phyloP scores from a whole-genome alignment of 805 yeast species.

The Jamesozyma rosinii region DNA sequence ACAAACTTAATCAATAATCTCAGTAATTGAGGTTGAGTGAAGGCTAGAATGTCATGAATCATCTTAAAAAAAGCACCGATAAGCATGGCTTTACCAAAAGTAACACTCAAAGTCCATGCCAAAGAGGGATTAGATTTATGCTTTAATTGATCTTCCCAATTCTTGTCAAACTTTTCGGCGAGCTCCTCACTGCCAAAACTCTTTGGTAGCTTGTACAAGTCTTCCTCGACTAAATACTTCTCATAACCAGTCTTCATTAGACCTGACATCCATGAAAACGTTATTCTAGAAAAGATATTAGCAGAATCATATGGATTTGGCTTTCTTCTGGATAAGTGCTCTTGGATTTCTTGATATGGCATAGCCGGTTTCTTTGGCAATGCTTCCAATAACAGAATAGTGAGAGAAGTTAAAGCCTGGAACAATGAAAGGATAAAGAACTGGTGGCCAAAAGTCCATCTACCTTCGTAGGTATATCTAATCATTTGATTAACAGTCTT shows the following conservation, averaged over 20 bases:
- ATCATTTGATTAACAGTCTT: constrained; percentile 35
- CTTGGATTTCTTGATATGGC: constrained; percentile 36
- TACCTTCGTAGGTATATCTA: constrained; percentile 28
- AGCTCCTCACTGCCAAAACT: constrained; percentile 49
- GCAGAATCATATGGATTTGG: constrained; percentile 35
- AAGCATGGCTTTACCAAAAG: constrained; percentile 67
- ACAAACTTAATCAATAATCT: constrained; percentile 55
- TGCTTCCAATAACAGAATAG: constrained; percentile 32
- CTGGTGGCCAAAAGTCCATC: constrained; percentile 21
- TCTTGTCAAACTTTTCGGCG: constrained; percentile 39
- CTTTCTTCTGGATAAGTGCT: constrained; percentile 24
- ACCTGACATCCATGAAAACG: constrained; percentile 87
- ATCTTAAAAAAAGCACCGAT: constrained; percentile 66
- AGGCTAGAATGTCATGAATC: constrained; percentile 69
- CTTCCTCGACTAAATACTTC: constrained; percentile 44
- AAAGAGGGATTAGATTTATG: constrained; percentile 42
- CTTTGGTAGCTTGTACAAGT: constrained; percentile 72
- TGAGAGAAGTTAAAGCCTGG: constrained; percentile 25
- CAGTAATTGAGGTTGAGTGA: constrained; percentile 79
- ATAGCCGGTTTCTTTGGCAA: constrained; percentile 33
- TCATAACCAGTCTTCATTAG: constrained; percentile 71
- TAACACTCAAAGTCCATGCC: constrained; percentile 48
- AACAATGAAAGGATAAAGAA: constrained; percentile 29
- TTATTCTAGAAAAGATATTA: constrained; percentile 63
- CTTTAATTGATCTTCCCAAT: constrained; percentile 54